Base-by-base conservation (phyloP, 495 filamentous ascomycete genomes). In the Penicillium ochrochloron region DNA sequence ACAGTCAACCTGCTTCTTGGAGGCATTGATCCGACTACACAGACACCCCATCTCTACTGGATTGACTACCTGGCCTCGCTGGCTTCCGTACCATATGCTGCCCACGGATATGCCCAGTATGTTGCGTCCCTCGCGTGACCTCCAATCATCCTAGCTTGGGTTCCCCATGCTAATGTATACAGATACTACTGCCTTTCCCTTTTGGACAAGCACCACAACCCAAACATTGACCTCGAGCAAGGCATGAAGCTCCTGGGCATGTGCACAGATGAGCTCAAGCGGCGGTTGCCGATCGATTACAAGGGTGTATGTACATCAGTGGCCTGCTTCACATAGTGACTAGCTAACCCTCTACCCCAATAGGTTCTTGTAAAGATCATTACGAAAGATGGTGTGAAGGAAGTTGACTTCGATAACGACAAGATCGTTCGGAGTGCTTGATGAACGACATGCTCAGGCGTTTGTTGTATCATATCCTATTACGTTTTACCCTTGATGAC, bases 161-260 rank as follows among this genome's bases (percentile, higher is more conserved):
- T 25, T 7, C 42, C 12, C 31, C 9, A 37, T 60, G 61, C 74
- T 76, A 73, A 76, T 57, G 21, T 53, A 17, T 52, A 19, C 63
- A 87, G 86, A 82, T 96, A 96, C 80, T 97, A 97, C 83, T 97
- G 93, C 76, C 84, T 98, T 48, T 96, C 92, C 3, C 94, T 96
- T 64, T 86, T 99, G 21, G 95, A 99, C 80, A 99, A 99, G 80
- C 95, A 98, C 70, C 95, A 99, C 74, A 91, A 98, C 66, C 94
- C 95, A 39, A 87, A 97, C 74, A 97, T 98, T 76, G 79, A 83
- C 58, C 85, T 94, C 25, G 93, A 92, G 54, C 85, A 94, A 78
- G 95, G 95, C 51, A 82, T 96, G 75, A 92, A 97, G 82, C 85
- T 99, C 50, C 82, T 99, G 66, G 85, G 84, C 68, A 91, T 97